Conservation (phyloP, 371 early-diverging fungal species). For the Apophysomyces sp. region DNA sequence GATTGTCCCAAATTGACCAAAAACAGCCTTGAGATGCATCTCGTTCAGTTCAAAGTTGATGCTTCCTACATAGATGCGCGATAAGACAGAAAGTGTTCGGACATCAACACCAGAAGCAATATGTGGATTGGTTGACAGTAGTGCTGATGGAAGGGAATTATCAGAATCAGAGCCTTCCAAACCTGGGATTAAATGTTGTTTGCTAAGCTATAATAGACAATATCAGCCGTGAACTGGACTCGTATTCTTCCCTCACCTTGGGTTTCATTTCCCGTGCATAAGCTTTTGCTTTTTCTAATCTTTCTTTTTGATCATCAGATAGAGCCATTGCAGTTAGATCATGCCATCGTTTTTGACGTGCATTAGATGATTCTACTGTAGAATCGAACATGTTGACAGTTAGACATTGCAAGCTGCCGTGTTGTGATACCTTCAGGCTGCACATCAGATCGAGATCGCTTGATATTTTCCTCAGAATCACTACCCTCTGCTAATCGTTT, state of each 20-base stretch:
- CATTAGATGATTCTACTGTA: not conserved
- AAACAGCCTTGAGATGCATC: slow-evolving; percentile 68
- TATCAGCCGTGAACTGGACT: not conserved
- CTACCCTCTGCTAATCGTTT: not conserved
- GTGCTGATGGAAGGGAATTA: slow-evolving; percentile 45
- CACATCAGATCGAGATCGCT: not conserved
- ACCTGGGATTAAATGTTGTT: slow-evolving; percentile 42
- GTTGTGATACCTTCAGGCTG: not conserved
- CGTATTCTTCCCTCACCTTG: slow-evolving; percentile 11
- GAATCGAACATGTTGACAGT: not conserved
- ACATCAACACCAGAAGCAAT: slow-evolving; percentile 41
- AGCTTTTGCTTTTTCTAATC: slow-evolving; percentile 48
- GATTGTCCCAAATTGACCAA: slow-evolving; percentile 74
- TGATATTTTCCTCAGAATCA: not conserved
- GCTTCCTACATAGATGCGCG: slow-evolving; percentile 82
- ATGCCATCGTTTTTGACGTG: not conserved
- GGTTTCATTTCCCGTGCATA: slow-evolving; percentile 48
- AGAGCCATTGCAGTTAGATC: not conserved
- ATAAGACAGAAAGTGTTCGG: slow-evolving; percentile 57
- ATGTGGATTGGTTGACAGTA: slow-evolving; percentile 32
- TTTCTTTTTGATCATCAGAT: slow-evolving; percentile 30
- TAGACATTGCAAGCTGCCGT: not conserved
- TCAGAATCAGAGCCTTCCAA: slow-evolving; percentile 71
- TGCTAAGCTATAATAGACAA: slow-evolving; percentile 26
- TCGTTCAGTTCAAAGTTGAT: slow-evolving; percentile 79